Evolutionary conservation across 441 rosid genomes (phyloP).

Genomic region (Iberis amara): DNA sequence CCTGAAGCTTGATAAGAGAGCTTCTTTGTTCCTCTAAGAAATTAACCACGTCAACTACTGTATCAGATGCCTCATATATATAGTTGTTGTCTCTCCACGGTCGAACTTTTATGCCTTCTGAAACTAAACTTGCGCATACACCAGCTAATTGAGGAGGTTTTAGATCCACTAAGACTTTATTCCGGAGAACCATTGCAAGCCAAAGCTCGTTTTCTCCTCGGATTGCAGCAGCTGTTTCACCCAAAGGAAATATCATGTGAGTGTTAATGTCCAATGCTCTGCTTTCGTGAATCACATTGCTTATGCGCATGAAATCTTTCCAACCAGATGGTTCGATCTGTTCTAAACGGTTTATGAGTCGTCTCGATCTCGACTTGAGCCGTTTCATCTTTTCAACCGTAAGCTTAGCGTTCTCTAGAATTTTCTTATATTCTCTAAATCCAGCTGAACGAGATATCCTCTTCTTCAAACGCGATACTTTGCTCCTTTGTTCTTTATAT

Average conservation of each 20-base stretch:
- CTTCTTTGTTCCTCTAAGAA: slow-evolving; percentile 64
- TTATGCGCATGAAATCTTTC: slow-evolving; percentile 84
- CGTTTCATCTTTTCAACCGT: slow-evolving; percentile 74
- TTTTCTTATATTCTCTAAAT: slow-evolving; percentile 74
- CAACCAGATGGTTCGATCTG: slow-evolving; percentile 94
- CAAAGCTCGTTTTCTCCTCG: slow-evolving; percentile 94
- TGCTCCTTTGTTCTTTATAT: slow-evolving; percentile 64
- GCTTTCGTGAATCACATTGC: slow-evolving; percentile 77
- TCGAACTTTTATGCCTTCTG: slow-evolving; percentile 86
- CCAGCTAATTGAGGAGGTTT: slow-evolving; percentile 89
- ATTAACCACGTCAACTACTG: slow-evolving; percentile 45
- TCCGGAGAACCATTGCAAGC: slow-evolving; percentile 86
- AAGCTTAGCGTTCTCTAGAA: slow-evolving; percentile 51
- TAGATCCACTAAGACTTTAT: slow-evolving; percentile 53
- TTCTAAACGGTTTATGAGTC: slow-evolving; percentile 59
- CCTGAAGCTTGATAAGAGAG: slow-evolving; percentile 57
- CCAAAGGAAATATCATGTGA: slow-evolving; percentile 67
- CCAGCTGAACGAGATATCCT: slow-evolving; percentile 77
- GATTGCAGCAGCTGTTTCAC: slow-evolving; percentile 93
- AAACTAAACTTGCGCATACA: slow-evolving; percentile 69
- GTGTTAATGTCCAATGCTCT: slow-evolving; percentile 77
- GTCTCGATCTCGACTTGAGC: slow-evolving; percentile 61
- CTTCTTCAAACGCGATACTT: slow-evolving; percentile 79
- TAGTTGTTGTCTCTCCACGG: slow-evolving; percentile 60
- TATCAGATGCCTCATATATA: slow-evolving; percentile 68